Evolutionary conservation across 2,329 filamentous ascomycete genomes (phyloP), one percentile per base, ranked within the genome.

Genomic region (Sclerotinia glacialis): DNA sequence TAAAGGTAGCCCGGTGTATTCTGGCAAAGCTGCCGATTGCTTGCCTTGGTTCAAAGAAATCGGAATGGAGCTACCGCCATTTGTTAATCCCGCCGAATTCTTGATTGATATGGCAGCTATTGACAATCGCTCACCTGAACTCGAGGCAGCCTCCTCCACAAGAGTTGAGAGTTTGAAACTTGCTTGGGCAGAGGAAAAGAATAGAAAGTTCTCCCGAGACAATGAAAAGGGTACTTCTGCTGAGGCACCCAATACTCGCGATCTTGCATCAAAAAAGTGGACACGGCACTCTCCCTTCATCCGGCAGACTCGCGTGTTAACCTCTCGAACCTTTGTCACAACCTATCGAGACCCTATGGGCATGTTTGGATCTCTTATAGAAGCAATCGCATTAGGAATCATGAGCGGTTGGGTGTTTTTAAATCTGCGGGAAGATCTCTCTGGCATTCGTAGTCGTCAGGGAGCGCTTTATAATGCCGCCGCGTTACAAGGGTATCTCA

Each of bases 301-400:
- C 26, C 85, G 86, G 53, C 89, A 93, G 72, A 78, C 89, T 6
- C 78, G 77, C 2, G 88, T 93, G 2, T 78, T 93, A 26, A 92
- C 89, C 0, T 80, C 85, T 37, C 83, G 90, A 16, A 91, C 89
- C 0, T 83, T 91, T 72, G 86, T 87, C 61, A 87, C 89, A 2
- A 93, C 90, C 0, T 85, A 89, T 66, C 83, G 90, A n/a, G 90
- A 94, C 72, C 89, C 90, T 0, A 85, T 93, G 78, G 90, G 90
- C 3, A 88, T 93, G 81, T 80, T 85, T 18, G 89, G 89, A 0
- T 88, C 88, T 65, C 79, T 93, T 3, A 74, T 90, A 3, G 89
- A 93, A 75, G 88, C 89, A 0, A 79, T 90, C 8, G 79, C 84
- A 0, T 92, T 93, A 87, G 87, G 85, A 0, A 78, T 92, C 3